Base-by-base conservation (phyloP, 495 filamentous ascomycete species). In the Margaritispora aquatica region DNA sequence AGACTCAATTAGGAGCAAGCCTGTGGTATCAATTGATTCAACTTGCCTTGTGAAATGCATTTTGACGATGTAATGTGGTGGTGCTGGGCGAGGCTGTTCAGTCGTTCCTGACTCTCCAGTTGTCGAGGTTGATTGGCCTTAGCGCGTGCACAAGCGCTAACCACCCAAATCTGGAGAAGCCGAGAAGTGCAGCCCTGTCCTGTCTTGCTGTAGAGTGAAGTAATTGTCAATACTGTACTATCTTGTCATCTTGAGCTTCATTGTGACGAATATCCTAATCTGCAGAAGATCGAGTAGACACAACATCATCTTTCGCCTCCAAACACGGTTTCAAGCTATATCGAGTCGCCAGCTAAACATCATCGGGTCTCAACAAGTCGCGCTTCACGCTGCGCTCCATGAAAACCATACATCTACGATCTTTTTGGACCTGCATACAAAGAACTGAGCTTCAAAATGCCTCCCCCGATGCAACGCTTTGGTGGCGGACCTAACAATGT, bases 401-500 rank as follows among this genome's bases (percentile, higher is more conserved):
- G 66, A 68, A 64, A 61, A 53, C 61, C 58, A 34, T 31, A 60
- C 60, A 60, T 38, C 56, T 49, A 61, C 66, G 60, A 65, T 31
- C 51, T 52, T 64, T 57, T 60, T 46, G 63, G 60, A 61, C 29
- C 46, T 62, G 59, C 54, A 62, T 57, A 65, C 49, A 61, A 54
- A 68, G 52, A 29, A 57, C 44, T 60, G 23, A 60, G 26, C 58
- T 56, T 41, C 63, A 71, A 51, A 27, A 83, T 83, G 80, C 75
- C 77, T 63, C 79, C 79, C 63, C 70, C 79, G 48, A 76, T 78
- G 54, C 74, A 73, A 60, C 74, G 81, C 68, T 85, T 79, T 66
- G 76, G 78, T 59, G 67, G 58, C 41, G 64, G 51, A 27, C 67
- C 66, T 54, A 69, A 69, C 68, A 69, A 51, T 49, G 55, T 69